Evolutionary conservation across 73 alveolate species (phyloP).

Genomic region (Symbiodinium pilosum): DNA sequence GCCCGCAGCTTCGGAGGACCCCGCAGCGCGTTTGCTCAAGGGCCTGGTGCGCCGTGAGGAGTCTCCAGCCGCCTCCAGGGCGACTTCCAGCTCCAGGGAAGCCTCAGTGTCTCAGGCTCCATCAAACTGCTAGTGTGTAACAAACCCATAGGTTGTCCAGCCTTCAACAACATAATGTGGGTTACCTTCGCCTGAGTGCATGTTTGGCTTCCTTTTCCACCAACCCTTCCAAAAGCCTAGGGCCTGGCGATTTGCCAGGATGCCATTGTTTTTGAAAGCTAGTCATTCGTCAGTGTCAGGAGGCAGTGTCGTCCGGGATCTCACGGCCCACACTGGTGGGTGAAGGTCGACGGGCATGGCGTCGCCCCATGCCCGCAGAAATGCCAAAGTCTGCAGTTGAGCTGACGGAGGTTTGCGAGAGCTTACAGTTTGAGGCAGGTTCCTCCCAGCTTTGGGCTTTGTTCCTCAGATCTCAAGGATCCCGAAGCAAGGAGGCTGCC

Average conservation of each 20-base stretch:
- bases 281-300: too few species aligned
- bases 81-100: too few species aligned
- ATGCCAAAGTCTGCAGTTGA: constrained; percentile 4
- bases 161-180: too few species aligned
- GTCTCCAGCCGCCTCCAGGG: too few species aligned
- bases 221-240: too few species aligned
- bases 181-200: too few species aligned
- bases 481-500: constrained; percentile 79
- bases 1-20: not conserved
- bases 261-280: too few species aligned
- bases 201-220: too few species aligned
- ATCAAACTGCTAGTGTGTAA: too few species aligned
- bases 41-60: constrained; percentile 8
- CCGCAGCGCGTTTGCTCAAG: not conserved
- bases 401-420: not conserved
- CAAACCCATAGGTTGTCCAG: too few species aligned
- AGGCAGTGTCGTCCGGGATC: not conserved
- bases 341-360: constrained; percentile 74
- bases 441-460: constrained; percentile 20
- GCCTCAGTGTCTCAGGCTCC: too few species aligned
- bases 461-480: constrained; percentile 17
- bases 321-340: constrained; percentile 31
- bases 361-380: constrained; percentile 21
- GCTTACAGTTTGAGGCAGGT: not conserved
- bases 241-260: too few species aligned